Evolutionary conservation across 1,139 yeast species (phyloP).

Genomic region (Petasospora rhodanensis): DNA sequence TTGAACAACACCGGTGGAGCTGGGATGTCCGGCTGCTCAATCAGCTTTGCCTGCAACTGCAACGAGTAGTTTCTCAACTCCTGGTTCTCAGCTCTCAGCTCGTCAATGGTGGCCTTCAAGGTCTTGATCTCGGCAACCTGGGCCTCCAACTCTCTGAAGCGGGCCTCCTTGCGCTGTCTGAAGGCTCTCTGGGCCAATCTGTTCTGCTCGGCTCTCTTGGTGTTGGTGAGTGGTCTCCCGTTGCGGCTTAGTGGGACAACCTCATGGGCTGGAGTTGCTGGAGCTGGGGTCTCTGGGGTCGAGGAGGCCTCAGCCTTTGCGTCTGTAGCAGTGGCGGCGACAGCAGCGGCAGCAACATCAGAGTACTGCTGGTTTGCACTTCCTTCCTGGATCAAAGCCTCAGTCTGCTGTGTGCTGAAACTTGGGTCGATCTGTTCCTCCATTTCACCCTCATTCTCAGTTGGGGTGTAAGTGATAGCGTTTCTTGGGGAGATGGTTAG

Average conservation of each 20-base stretch:
- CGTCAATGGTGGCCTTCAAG: slow-evolving; percentile 58
- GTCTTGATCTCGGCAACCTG: slow-evolving; percentile 59
- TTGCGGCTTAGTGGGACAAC: slow-evolving; percentile 22
- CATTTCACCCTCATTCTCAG: no score
- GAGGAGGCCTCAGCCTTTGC: slow-evolving; percentile 4
- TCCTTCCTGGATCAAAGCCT: slow-evolving; percentile 4
- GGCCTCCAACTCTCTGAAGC: slow-evolving; percentile 71
- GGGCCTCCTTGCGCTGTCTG: slow-evolving; percentile 72
- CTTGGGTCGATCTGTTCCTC: slow-evolving; percentile 24
- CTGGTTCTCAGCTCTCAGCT: slow-evolving; percentile 61
- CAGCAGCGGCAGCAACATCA: slow-evolving; percentile 30
- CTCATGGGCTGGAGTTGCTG: neutral
- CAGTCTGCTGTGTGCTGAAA: slow-evolving; percentile 15
- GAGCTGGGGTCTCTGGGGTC: neutral
- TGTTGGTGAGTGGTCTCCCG: slow-evolving; percentile 51
- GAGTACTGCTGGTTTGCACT: slow-evolving; percentile 13
- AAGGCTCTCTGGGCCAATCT: slow-evolving; percentile 87
- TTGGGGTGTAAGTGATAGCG: no score
- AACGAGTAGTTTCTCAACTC: slow-evolving; percentile 70
- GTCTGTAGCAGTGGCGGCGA: slow-evolving; percentile 21
- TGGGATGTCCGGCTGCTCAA: slow-evolving; percentile 40
- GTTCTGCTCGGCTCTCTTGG: slow-evolving; percentile 86
- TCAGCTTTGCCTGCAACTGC: slow-evolving; percentile 62
- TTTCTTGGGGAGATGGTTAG: no score
- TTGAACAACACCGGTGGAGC: slow-evolving; percentile 35